These are phyloP conservation scores for Fraxinus floribunda DNA, from an alignment of 305 asterid genomes.

Conservation along the genomic window DNA sequence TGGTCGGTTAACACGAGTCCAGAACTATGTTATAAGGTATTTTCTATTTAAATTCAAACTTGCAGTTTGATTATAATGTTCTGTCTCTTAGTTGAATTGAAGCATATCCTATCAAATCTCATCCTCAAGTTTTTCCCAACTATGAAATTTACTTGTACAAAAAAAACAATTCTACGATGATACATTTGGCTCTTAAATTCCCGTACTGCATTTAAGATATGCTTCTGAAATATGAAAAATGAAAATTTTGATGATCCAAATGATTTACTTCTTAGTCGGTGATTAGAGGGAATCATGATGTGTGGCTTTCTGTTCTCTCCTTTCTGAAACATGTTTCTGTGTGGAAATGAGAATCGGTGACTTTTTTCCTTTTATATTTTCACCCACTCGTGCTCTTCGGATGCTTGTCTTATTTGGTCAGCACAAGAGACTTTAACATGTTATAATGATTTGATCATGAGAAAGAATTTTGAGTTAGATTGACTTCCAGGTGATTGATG, in stretches of 20 bases:
- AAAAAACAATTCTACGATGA: not conserved
- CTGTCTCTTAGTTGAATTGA: not conserved
- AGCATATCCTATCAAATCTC: not conserved
- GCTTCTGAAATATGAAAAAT: not conserved
- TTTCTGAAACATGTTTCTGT: not conserved
- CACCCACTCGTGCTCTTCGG: not conserved
- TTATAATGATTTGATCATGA: not conserved
- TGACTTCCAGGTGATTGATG: not conserved
- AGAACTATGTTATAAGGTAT: constrained; percentile 30
- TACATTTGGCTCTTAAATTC: not conserved
- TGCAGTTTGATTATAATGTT: not conserved
- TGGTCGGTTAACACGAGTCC: constrained; percentile 34
- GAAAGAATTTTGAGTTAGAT: not conserved
- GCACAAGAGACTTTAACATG: not conserved
- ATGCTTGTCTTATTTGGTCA: not conserved
- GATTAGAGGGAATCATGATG: not conserved
- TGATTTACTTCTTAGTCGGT: not conserved
- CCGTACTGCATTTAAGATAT: not conserved
- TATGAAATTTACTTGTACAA: not conserved
- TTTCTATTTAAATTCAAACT: not conserved
- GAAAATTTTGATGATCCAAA: not conserved
- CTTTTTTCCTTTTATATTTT: not conserved
- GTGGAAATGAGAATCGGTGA: not conserved
- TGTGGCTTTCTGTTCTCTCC: no score
- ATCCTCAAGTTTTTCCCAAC: not conserved